These are phyloP conservation scores for Boletus fagicola DNA, from an alignment of 768 basidiomycete species.

Conservation along the genomic window DNA sequence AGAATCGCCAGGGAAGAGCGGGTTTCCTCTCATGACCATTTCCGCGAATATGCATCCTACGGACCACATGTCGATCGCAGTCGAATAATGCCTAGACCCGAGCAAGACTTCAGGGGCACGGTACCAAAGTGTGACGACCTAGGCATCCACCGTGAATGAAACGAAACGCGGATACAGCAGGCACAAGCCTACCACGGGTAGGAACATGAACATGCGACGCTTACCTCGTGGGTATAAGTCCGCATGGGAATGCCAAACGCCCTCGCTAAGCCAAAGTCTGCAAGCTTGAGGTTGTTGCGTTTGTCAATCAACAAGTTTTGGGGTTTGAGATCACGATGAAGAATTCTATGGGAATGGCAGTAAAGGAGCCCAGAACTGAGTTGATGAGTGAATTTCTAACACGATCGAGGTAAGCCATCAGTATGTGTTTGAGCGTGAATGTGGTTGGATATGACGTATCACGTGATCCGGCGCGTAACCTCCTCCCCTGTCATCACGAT, in stretches of 20 bases:
- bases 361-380: conserved; percentile 88
- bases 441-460: conserved; percentile 10
- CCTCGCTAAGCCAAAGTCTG: conserved; percentile 93
- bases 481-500: conserved; percentile 18
- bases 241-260: conserved; percentile 98
- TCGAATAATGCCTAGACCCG: conserved; percentile 94
- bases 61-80: conserved; percentile 99
- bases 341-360: conserved; percentile 92
- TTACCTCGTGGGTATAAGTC: conserved; percentile 98
- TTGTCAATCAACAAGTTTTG: conserved; percentile 94
- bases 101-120: conserved; percentile 97
- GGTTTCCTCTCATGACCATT: conserved; percentile 90
- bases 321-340: conserved; percentile 96
- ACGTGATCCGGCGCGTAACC: conserved; percentile 33
- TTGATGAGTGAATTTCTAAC: conserved; percentile 94
- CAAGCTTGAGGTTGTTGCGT: conserved; percentile 88
- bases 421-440: background rate
- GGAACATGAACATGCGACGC: conserved; percentile 19
- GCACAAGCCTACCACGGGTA: background rate
- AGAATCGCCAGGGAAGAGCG: conserved; percentile 97
- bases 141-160: conserved; percentile 14
- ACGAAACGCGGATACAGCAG: background rate
- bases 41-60: conserved; percentile 99
- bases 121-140: conserved; percentile 99
- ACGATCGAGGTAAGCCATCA: conserved; percentile 14